Conservation (phyloP, 2,329 filamentous ascomycete genomes). For the Chrysosporium queenslandicum region DNA sequence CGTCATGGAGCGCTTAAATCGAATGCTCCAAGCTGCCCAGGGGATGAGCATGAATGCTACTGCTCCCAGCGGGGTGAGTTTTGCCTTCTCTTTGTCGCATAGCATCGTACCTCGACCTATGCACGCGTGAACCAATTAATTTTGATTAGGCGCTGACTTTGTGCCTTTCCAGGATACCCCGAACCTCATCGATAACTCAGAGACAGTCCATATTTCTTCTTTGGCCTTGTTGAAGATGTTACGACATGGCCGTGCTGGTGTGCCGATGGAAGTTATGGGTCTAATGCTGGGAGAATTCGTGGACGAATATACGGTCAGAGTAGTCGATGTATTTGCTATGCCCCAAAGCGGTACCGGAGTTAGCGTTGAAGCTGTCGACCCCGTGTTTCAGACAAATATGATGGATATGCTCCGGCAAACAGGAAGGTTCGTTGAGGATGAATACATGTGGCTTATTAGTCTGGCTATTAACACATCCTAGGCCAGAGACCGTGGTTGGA, state of each 20-base stretch:
- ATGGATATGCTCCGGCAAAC: constrained; percentile 99
- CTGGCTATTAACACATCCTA: constrained; percentile 30
- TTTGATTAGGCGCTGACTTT: not conserved
- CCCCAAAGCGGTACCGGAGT: constrained; percentile 97
- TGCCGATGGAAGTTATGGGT: constrained; percentile 99
- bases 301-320: constrained; percentile 95
- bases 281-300: constrained; percentile 98
- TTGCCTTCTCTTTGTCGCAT: not conserved
- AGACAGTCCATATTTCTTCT: constrained; percentile 98
- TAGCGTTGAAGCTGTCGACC: constrained; percentile 95
- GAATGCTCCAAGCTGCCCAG: constrained; percentile 68
- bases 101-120: not conserved
- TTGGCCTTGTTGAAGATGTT: constrained; percentile 97
- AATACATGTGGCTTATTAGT: constrained; percentile 11
- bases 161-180: constrained; percentile 59
- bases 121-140: no score
- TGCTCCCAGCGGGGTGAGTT: constrained; percentile 34
- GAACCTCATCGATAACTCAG: constrained; percentile 93
- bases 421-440: constrained; percentile 54
- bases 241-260: constrained; percentile 89
- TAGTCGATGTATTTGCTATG: constrained; percentile 99
- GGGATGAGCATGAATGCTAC: constrained; percentile 42
- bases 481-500: constrained; percentile 91
- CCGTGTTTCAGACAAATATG: constrained; percentile 99
- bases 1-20: constrained; percentile 82